A percentile compares a stretch with the other conserved stretches of the same genome.
Evolutionary conservation across 2,329 filamentous ascomycete genomes (phyloP).

Genomic region (Pseudogymnoascus destructans): DNA sequence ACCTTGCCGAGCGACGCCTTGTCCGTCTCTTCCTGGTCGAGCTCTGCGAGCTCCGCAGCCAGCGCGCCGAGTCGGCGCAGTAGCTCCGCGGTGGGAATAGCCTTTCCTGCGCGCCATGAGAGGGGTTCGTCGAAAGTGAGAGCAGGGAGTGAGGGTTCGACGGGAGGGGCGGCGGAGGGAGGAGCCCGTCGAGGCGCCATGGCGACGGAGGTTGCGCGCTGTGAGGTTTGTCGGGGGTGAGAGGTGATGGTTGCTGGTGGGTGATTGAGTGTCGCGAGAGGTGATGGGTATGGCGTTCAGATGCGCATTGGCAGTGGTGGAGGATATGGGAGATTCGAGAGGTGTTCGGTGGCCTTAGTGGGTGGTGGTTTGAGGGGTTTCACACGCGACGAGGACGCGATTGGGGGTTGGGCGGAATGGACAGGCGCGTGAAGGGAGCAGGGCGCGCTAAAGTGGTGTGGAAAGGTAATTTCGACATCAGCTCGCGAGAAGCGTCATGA

Average conservation of each 20-base stretch:
- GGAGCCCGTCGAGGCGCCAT: conserved; percentile 27
- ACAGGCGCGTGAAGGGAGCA: background rate
- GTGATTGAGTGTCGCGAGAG: background rate
- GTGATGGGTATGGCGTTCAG: background rate
- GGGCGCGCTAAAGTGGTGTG: background rate
- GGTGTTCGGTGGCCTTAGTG: background rate
- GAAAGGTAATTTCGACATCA: background rate
- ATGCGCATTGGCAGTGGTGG: background rate
- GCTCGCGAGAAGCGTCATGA: background rate
- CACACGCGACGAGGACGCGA: background rate
- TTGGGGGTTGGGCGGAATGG: background rate
- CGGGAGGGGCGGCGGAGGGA: conserved; percentile 18
- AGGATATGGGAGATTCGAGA: background rate
- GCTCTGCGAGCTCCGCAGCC: conserved; percentile 66
- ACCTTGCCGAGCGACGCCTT: conserved; percentile 72
- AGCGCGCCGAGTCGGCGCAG: conserved; percentile 69
- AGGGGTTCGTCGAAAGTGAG: conserved; percentile 77
- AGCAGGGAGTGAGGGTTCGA: conserved; percentile 27
- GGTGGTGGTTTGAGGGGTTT: background rate
- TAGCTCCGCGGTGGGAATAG: conserved; percentile 72
- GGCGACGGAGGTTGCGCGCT: background rate
- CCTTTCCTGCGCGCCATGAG: conserved; percentile 82
- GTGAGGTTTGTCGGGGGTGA: background rate
- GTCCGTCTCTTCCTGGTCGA: conserved; percentile 79
- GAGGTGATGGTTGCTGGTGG: background rate